These are phyloP conservation scores for Thermomucor indicae-seudaticae DNA, from an alignment of 371 early-diverging fungal genomes.

Conservation along the genomic window DNA sequence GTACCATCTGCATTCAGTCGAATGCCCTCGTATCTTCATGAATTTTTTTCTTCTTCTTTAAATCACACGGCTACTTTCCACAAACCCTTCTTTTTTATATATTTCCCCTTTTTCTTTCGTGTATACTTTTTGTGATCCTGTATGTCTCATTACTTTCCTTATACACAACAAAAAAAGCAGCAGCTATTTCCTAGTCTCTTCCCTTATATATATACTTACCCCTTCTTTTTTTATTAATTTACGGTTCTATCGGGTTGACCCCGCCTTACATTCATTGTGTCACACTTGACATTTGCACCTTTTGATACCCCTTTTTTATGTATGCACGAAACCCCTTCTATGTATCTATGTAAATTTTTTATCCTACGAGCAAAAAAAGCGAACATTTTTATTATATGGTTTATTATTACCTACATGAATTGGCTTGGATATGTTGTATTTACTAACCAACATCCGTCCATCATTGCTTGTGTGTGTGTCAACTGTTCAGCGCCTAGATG, in stretches of 20 bases:
- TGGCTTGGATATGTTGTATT: too few relatives aligned
- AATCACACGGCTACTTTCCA: background rate
- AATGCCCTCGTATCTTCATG: constrained; percentile 2
- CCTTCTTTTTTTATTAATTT: background rate
- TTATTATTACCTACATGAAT: too few relatives aligned
- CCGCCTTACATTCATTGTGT: background rate
- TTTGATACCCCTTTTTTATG: too few relatives aligned
- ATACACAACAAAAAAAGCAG: background rate
- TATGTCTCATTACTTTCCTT: background rate
- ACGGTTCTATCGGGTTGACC: background rate
- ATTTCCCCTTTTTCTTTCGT: constrained; percentile 1
- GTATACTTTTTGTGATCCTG: background rate
- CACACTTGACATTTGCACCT: too few relatives aligned
- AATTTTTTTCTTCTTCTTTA: constrained; percentile 1
- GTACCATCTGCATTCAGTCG: background rate
- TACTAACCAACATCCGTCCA: too few relatives aligned
- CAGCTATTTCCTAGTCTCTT: background rate
- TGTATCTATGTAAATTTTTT: too few relatives aligned
- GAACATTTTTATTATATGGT: too few relatives aligned
- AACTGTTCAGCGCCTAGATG: too few relatives aligned
- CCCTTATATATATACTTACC: background rate
- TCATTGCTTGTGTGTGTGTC: too few relatives aligned
- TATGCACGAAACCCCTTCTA: too few relatives aligned
- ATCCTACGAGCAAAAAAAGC: too few relatives aligned
- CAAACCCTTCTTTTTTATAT: background rate